Percentiles rank a stretch among this genome's conserved stretches.
Evolutionary conservation across 352 stramenopile genomes (phyloP).

Genomic region (Pythium phragmitis): DNA sequence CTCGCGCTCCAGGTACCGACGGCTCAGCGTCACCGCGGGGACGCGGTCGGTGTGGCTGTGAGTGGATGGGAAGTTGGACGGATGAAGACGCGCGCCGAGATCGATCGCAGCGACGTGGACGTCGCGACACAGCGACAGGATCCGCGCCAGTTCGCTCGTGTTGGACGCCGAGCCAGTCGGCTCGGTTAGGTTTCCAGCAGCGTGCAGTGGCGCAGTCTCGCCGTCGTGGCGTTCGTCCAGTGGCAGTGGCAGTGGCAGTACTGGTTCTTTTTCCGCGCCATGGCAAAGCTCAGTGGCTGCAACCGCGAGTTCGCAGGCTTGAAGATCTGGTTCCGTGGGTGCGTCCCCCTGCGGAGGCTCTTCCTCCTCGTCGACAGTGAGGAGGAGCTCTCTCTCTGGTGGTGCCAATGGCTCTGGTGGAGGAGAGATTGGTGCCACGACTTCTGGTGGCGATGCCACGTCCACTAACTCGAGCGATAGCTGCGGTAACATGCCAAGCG

Average conservation of each 20-base stretch:
- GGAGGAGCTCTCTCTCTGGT: no score
- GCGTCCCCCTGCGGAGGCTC: no score
- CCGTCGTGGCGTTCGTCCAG: no score
- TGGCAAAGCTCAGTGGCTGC: no score
- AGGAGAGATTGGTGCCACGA: not conserved
- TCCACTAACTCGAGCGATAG: not conserved
- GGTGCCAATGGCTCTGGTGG: no score
- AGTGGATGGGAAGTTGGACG: not conserved
- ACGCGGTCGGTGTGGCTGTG: not conserved
- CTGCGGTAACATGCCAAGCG: conserved; percentile 10
- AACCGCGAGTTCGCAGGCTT: no score
- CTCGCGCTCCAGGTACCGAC: conserved; percentile 53
- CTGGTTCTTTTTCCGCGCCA: no score
- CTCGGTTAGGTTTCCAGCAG: no score
- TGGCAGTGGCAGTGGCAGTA: no score
- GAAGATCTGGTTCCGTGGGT: no score
- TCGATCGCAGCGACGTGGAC: conserved; percentile 51
- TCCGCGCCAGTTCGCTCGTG: conserved; percentile 19
- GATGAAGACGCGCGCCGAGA: conserved; percentile 25
- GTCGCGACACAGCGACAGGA: conserved; percentile 50
- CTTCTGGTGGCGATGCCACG: not conserved
- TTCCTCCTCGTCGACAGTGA: no score
- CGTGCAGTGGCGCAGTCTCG: no score
- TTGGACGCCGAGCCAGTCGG: not conserved
- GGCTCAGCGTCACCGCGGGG: conserved; percentile 9